Evolutionary conservation across 2,329 filamentous ascomycete species (phyloP).

Genomic region (Thermochaetoides dissita): DNA sequence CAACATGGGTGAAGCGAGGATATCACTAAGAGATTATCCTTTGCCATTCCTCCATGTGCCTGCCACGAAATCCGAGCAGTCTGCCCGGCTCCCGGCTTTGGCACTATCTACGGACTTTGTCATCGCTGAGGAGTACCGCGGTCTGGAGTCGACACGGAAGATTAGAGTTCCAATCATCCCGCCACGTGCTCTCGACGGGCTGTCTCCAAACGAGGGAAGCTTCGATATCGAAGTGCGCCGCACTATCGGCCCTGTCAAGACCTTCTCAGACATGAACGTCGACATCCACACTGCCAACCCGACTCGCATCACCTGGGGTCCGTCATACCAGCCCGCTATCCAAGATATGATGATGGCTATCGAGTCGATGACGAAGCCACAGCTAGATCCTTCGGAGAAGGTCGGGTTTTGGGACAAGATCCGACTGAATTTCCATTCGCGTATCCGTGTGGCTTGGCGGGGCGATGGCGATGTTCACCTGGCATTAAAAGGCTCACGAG

Average conservation of each 20-base stretch:
- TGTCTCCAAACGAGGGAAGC: constrained; percentile 40
- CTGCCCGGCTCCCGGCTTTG: constrained; percentile 64
- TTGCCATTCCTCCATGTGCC: constrained; percentile 85
- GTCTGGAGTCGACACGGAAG: constrained; percentile 63
- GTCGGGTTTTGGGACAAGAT: constrained; percentile 99
- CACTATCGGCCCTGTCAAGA: constrained; percentile 90
- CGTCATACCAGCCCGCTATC: constrained; percentile 92
- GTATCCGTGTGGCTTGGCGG: constrained; percentile 79
- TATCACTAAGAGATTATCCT: constrained; percentile 86
- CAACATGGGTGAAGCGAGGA: constrained; percentile 75
- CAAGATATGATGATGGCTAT: constrained; percentile 99
- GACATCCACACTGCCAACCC: constrained; percentile 88
- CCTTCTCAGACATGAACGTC: constrained; percentile 81
- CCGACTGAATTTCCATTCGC: constrained; percentile 81
- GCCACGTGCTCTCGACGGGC: constrained; percentile 39
- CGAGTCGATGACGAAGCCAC: constrained; percentile 92
- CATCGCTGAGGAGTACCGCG: constrained; percentile 83
- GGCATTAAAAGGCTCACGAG: constrained; percentile 76
- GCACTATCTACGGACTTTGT: constrained; percentile 85
- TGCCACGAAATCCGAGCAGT: constrained; percentile 63
- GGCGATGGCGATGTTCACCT: constrained; percentile 92
- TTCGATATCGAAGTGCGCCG: constrained; percentile 79
- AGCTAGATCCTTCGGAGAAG: constrained; percentile 80
- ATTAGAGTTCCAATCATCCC: constrained; percentile 78
- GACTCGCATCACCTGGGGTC: constrained; percentile 91